These are phyloP conservation scores for Citeromyces hawaiiensis DNA, from an alignment of 1,139 yeast species.

Conservation along the genomic window DNA sequence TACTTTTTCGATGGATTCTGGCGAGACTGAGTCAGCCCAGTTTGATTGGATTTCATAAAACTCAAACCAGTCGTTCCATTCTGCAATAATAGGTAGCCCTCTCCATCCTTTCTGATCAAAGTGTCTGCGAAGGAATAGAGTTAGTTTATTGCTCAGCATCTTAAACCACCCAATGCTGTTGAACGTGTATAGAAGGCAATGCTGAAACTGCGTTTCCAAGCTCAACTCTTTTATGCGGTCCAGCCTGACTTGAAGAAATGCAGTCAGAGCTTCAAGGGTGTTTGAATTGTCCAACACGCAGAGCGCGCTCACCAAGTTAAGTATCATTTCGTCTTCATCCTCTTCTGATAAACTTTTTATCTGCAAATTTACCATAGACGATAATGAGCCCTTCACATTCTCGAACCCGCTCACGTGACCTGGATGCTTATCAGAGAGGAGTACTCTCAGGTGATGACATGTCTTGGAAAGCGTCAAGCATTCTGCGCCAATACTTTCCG, in stretches of 20 bases:
- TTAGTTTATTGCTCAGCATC: conserved; percentile 10
- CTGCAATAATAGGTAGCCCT: not conserved
- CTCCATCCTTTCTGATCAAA: not conserved
- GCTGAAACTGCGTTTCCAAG: conserved; percentile 7
- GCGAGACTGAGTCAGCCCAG: not conserved
- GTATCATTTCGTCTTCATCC: conserved; percentile 14
- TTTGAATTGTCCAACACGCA: conserved; percentile 8
- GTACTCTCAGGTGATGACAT: not conserved
- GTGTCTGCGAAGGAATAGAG: conserved; percentile 8
- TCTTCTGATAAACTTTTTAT: conserved; percentile 10
- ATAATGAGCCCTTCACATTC: conserved; percentile 8
- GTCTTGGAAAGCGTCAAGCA: not conserved
- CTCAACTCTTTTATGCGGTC: conserved; percentile 4
- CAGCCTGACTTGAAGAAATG: conserved; percentile 11
- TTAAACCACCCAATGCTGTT: conserved; percentile 13
- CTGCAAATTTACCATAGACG: conserved; percentile 8
- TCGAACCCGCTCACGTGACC: conserved; percentile 7
- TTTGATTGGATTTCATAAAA: not conserved
- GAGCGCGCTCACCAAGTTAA: conserved; percentile 12
- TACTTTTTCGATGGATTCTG: not conserved
- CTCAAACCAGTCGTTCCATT: not conserved
- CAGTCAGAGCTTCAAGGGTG: conserved; percentile 9
- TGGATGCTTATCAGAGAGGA: not conserved
- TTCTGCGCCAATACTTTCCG: not conserved
- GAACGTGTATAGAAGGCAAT: conserved; percentile 13